Evolutionary conservation across 2,329 filamentous ascomycete species (phyloP), one percentile per base, ranked within the genome.

Genomic region (Cladophialophora carrionii): DNA sequence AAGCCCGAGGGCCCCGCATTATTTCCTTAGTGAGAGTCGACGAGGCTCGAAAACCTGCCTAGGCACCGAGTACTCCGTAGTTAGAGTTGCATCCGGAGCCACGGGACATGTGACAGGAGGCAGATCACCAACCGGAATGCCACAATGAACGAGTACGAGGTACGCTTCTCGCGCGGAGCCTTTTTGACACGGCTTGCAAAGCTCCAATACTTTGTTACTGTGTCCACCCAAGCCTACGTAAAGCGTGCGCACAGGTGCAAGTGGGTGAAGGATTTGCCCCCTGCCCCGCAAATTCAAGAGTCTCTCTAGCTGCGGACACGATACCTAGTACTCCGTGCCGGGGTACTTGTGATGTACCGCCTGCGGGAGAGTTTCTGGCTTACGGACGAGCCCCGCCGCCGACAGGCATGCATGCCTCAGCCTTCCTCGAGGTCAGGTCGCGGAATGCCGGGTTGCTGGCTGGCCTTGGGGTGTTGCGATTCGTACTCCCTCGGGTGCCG

Each of bases 41-140:
- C 52, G 31, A 54, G 52, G 52, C 52, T 54, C 29, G 10, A 54
- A 54, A 54, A 54, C 52, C 52, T 54, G 52, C 52, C 29, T 31
- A 20, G 6, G 8, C 24, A 26, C 48, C 24, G 22, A 22, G 20
- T 2, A n/a, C n/a, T n/a, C n/a, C n/a, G n/a, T n/a, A n/a, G n/a
- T n/a, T n/a, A 29, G 48, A 29, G 48, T 51, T 26, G 24, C 48
- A 51, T 51, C 48, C 3, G 24, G 0, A 24, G 22, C 48, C 24
- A 24, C 26, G 8, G 48, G 8, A 24, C 48, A 52, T n/a, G 22
- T 34, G 26, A 34, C 29, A 54, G 7, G 20, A 26, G 48, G 12
- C 22, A 5, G 22, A 52, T 9, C 48, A 43, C 20, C 48, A 43
- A 43, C 37, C 37, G 10, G 20, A 24, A 12, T 26, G 22, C 48